Evolutionary conservation across 2,329 filamentous ascomycete species (phyloP), one percentile per base, ranked within the genome.

Genomic region (Cordyceps militaris): DNA sequence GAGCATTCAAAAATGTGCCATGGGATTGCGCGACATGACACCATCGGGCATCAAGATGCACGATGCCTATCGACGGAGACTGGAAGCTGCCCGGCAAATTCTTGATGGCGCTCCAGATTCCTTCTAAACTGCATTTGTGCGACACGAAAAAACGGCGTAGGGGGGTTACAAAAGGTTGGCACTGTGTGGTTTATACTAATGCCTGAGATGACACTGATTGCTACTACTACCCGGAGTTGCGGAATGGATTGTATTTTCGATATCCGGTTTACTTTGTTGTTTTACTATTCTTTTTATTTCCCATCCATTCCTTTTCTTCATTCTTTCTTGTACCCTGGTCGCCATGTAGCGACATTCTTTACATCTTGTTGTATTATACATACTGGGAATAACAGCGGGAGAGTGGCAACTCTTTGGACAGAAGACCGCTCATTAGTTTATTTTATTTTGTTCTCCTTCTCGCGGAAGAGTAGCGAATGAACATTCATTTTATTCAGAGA

Each of bases 11-110:
- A 77, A 78, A 62, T 86, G 83, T 59, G 81, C 86, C 1, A 67
- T 85, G 9, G 81, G 77, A 30, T 64, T 87, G 61, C 76, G 80
- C 59, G 77, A 87, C 71, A 71, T 76, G 53, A 75, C 81, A 62
- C 73, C 73, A 62, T 79, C 59, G 78, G 78, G 64, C 19, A 30
- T 32, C 72, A 82, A 60, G 82, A 89, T 63, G 80, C 79, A 51
- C 78, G 85, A 60, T 56, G 77, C 86, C 59, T 84, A 88, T 70
- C 78, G 90, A 60, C 77, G 87, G 61, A 79, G 88, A 63, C 79
- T 96, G 52, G 89, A 95, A 63, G 82, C 84, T 54, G 91, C 91
- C 5, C 83, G 85, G 60, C 79, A 82, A 54, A 80, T 89, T 3
- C 75, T 96, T 30, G 89, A 93, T 63, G 89, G 89, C 5, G 74